Base-by-base conservation (phyloP, 805 yeast genomes). In the Brettanomyces nanus region DNA sequence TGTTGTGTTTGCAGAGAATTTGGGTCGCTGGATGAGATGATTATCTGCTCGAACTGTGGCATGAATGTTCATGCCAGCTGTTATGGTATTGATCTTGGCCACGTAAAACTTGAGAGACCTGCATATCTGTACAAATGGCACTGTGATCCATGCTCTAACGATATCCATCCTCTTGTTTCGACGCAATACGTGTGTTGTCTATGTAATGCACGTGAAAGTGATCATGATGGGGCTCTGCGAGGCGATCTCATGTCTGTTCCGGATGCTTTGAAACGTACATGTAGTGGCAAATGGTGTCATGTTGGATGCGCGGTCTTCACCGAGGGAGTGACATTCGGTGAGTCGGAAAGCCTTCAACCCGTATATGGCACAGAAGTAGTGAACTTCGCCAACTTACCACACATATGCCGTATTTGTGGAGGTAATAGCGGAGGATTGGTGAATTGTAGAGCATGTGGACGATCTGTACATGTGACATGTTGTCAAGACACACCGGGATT, bases 91-190 rank as follows among this genome's bases (percentile, higher is more conserved):
- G 36, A 34, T 19, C 40, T 4, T 47, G 41, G 15, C 15, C 6
- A 17, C 5, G 9, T 6, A 13, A 7, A 11, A 10, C 9, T 25
- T 2, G 21, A 22, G 14, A n/a, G 20, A 26, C 31, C 42, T 9
- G 17, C 34, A 1, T 41, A 35, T 33, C 9, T 15, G 7, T 69
- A 64, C 6, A 70, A 69, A 39, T 86, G 96, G 96, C 61, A 68
- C 19, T 87, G 96, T 60, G 95, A 85, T 48, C 67, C 77, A 1
- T 87, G 96, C 53, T 66, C 77, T 4, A 85, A 85, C 51, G 81
- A 77, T 35, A 54, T 75, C 36, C 72, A 74, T 43, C 90, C 92
- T 0, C 45, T 69, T 3, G 63, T 66, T 27, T 67, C 77, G 3
- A 71, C 79, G 0, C 61, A 69, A 17, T 80, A 82, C 51, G 58